Evolutionary conservation across 192 early-diverging fungal genomes (phyloP), one percentile per base, ranked within the genome.

Genomic region (Chytriomyces confervae): DNA sequence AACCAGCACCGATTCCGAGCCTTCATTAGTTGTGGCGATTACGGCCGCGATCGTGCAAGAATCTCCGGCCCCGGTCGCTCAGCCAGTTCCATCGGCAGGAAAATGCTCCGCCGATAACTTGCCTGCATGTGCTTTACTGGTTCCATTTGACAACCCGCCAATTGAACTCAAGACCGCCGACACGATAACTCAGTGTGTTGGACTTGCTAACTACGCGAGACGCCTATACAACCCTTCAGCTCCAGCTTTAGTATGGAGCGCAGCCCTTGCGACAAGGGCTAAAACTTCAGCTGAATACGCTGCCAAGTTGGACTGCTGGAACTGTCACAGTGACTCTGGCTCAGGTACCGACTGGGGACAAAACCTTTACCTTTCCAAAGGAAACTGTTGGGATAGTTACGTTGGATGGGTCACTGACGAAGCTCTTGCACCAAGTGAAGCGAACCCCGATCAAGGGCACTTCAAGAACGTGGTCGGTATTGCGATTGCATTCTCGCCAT

Each of bases 341-440:
- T 20, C 66, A 69, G 66, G 66, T 7, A 45, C 23, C 11, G 36
- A 29, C 3, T 69, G 66, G 66, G 66, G 66, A 16, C 66, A 69
- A 46, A 69, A 69, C 43, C 43, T 69, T 5, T 69, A 69, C 23
- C 66, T 69, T 13, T 13, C 43, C 16, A 13, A n/a, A 20, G n/a
- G 66, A 6, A 45, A 29, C n/a, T 69, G 66, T 43, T 16, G 8
- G 16, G 66, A 69, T 2, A 46, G 43, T 16, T 69, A 69, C 23
- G 36, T 69, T 46, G 57, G 57, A 16, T 69, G 66, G 66, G 66
- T 69, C 5, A 69, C 66, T 13, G n/a, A 73, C 13, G 71, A 73
- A 73, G 71, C 61, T n/a, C 44, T 50, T 60, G 70, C 50, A 0
- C 10, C 10, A 4, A 51, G 60, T 50, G 8, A 48, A 10, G 11